Evolutionary conservation across 2,329 filamentous ascomycete species (phyloP).

Genomic region (Piedraia hortae): DNA sequence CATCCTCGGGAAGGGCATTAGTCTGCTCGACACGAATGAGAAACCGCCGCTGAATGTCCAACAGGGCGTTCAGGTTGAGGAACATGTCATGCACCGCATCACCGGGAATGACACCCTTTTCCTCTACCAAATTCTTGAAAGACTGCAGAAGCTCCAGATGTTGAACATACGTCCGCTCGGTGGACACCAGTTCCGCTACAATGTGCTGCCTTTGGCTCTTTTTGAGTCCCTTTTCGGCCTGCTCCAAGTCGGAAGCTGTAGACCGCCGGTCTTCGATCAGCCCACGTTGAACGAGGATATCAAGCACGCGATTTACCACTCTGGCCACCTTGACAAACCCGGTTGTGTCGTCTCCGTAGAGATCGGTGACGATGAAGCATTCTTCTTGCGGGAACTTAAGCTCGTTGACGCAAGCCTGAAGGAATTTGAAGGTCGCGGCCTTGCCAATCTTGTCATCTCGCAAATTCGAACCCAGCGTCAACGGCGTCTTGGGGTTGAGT

Average conservation of each 20-base stretch:
- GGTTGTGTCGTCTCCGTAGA: constrained; percentile 83
- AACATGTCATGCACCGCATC: constrained; percentile 88
- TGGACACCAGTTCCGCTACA: constrained; percentile 72
- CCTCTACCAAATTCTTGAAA: constrained; percentile 69
- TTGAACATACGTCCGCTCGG: constrained; percentile 91
- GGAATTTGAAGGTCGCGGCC: constrained; percentile 71
- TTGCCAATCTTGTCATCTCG: constrained; percentile 56
- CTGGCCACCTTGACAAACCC: constrained; percentile 93
- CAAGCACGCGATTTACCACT: constrained; percentile 76
- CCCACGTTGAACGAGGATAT: constrained; percentile 54
- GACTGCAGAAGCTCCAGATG: constrained; percentile 85
- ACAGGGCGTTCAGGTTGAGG: constrained; percentile 75
- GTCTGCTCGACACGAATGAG: constrained; percentile 89
- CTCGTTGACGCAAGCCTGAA: constrained; percentile 65
- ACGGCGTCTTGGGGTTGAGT: constrained; percentile 38
- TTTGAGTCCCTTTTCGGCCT: constrained; percentile 19
- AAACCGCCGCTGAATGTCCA: constrained; percentile 88
- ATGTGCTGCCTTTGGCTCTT: constrained; percentile 62
- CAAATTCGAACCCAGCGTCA: constrained; percentile 22
- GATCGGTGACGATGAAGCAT: constrained; percentile 73
- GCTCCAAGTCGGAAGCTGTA: constrained; percentile 28
- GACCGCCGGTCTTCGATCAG: constrained; percentile 31
- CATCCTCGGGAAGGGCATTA: constrained; percentile 47
- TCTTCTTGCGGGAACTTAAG: constrained; percentile 53
- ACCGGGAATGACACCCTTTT: constrained; percentile 63